These are phyloP conservation scores for Tagetes patula DNA, from an alignment of 129 eudicot genomes.

Conservation along the genomic window DNA sequence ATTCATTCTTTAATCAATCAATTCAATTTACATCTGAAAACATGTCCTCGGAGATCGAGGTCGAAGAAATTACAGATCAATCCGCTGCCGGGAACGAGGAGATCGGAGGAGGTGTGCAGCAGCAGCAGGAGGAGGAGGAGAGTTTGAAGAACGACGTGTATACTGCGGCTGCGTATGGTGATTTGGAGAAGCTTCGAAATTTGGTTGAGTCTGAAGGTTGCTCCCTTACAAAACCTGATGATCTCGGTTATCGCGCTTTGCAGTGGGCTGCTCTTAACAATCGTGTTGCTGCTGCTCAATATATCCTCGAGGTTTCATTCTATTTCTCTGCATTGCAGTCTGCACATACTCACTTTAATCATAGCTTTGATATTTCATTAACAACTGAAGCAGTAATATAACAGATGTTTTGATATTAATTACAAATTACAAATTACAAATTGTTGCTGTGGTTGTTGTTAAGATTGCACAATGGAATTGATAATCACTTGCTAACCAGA, in stretches of 20 bases:
- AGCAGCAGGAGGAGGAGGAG: constrained; percentile 56
- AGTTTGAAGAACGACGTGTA: constrained; percentile 77
- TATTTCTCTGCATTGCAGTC: background rate
- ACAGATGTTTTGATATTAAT: constrained; percentile 5
- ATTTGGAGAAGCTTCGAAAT: constrained; percentile 83
- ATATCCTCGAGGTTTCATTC: constrained; percentile 66
- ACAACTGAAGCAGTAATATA: background rate
- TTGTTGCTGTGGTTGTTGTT: background rate
- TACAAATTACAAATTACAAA: background rate
- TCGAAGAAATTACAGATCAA: constrained; percentile 61
- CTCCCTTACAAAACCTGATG: constrained; percentile 74
- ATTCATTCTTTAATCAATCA: constrained; percentile 10
- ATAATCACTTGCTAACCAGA: background rate
- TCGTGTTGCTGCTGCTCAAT: constrained; percentile 89
- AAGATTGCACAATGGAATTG: constrained; percentile 20
- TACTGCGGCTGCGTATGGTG: constrained; percentile 98
- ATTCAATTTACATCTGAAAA: constrained; percentile 14
- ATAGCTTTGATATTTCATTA: background rate
- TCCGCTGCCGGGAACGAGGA: constrained; percentile 20
- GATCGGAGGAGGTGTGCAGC: constrained; percentile 8
- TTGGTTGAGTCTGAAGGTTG: constrained; percentile 86
- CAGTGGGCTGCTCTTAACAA: constrained; percentile 99
- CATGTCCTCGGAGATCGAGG: constrained; percentile 98
- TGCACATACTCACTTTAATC: background rate
- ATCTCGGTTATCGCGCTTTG: constrained; percentile 81